These are phyloP conservation scores for Agaricus blazei DNA, from an alignment of 768 basidiomycete species.

Conservation along the genomic window DNA sequence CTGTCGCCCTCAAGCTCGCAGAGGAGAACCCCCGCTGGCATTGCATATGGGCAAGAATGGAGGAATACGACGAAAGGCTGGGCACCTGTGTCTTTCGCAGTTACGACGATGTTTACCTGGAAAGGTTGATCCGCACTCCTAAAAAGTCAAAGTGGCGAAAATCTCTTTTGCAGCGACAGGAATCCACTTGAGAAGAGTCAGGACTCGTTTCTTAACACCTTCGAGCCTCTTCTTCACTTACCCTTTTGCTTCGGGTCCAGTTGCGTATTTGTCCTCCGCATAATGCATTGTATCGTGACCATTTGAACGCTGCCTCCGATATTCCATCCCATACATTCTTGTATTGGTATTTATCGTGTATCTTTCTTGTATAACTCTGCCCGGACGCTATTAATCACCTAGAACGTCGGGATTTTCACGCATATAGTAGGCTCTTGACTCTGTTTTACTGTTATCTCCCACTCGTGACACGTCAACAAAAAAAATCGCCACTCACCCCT, in stretches of 20 bases:
- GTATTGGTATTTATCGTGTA: constrained; percentile 2
- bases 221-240: not conserved
- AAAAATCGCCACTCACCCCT: no score
- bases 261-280: not conserved
- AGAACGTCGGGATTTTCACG: not conserved
- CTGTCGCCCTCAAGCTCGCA: constrained; percentile 50
- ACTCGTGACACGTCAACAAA: no score
- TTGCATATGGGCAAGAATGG: constrained; percentile 60
- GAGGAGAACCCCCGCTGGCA: constrained; percentile 44
- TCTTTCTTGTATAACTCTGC: constrained; percentile 1
- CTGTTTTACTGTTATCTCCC: no score
- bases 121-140: constrained; percentile 36
- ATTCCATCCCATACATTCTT: not conserved
- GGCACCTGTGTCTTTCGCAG: constrained; percentile 47
- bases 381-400: not conserved
- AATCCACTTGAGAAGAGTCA: not conserved
- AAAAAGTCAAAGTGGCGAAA: constrained; percentile 25
- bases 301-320: not conserved
- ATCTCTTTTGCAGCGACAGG: constrained; percentile 5
- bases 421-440: no score
- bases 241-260: not conserved
- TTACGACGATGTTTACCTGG: constrained; percentile 57
- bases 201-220: not conserved
- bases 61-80: constrained; percentile 38
- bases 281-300: not conserved